Evolutionary conservation across 352 stramenopile genomes (phyloP), one percentile per base, ranked within the genome.

Genomic region (Pythium insidiosum): DNA sequence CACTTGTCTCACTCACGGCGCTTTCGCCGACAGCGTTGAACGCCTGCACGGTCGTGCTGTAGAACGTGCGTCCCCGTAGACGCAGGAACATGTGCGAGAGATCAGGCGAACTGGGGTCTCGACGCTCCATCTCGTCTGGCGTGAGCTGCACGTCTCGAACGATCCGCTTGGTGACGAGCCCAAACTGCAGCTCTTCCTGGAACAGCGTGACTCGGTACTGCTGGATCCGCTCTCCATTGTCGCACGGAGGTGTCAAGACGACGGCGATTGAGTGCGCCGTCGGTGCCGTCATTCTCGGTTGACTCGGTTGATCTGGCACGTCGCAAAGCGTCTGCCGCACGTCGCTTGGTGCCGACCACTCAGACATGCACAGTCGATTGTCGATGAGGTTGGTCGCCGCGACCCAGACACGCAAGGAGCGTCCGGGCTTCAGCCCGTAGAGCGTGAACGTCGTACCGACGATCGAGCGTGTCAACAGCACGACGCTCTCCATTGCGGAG

Each of bases 371-470:
- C 6, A 86, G 38, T 20, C 70, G 68, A 39, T 71, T 83, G 38
- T 77, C 60, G 33, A 85, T 69, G 20, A 84, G 41, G 30, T 87
- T 89, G 13, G 68, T 71, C 5, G 72, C 73, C 3, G 67, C 68
- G 18, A 89, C 38, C 61, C 72, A 80, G 10, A 70, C 58, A 13
- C 56, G 51, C 0, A 87, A 28, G 0, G 53, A 25, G 2, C 52
- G 47, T 4, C 73, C 77, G 13, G 77, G 68, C 1, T 56, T 52
- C 5, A 89, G 58, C 0, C 42, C 55, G 0, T 30, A 41, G 5
- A 86, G 28, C 0, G 49, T 81, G 51, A 72, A 81, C 5, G 34
- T 62, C 2, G 72, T 84, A 0, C 61, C 61, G n/a, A 58, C 19
- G 39, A 87, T 71, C 1, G 67, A 73, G 6, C 67, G 66, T 6